Base-by-base conservation (phyloP, 805 yeast genomes). In the Ogataea chonburiensis region DNA sequence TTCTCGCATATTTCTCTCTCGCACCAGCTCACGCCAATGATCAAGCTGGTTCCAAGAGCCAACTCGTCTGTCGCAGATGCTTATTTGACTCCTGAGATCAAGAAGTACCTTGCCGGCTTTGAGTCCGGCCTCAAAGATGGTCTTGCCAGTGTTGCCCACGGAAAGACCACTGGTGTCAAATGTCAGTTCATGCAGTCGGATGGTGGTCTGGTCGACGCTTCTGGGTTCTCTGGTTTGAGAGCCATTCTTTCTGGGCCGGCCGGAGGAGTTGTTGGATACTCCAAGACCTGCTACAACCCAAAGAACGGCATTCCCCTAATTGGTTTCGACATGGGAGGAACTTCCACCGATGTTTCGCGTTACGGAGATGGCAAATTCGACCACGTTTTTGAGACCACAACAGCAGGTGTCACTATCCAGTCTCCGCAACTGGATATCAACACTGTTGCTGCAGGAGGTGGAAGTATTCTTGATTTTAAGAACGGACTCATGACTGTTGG, bases 221-320 rank as follows among this genome's bases (percentile, higher is more conserved):
- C 77, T 15, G 72, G 76, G 31, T 91, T 91, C 57, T 81, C 96
- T 0, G 98, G 98, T 2, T 66, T 91, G 23, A 73, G 79, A 49
- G 95, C 98, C 3, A 84, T 91, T 31, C 63, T 91, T 22, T 86
- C 96, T 1, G 98, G 98, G 2, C 98, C 98, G 3, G 98, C 98
- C 7, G 98, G 98, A 24, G 98, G 98, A 32, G 95, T 91, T 40
- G 96, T 91, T 21, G 98, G 98, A 0, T 86, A 79, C 50, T 86
- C 96, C 0, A 72, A 77, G 34, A 89, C 98, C 0, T 85, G 95
- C 43, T 86, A 71, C 55, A 70, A 77, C 42, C 60, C 64, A 1
- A 52, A 61, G n/a, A 72, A 73, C 37, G 61, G 63, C 9, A 70
- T 72, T 16, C 88, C 95, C 0, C 67, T 83, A 30, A 73, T 86